Evolutionary conservation across 2,329 filamentous ascomycete species (phyloP), one percentile per base, ranked within the genome.

Genomic region (Pseudogymnoascus sp.): DNA sequence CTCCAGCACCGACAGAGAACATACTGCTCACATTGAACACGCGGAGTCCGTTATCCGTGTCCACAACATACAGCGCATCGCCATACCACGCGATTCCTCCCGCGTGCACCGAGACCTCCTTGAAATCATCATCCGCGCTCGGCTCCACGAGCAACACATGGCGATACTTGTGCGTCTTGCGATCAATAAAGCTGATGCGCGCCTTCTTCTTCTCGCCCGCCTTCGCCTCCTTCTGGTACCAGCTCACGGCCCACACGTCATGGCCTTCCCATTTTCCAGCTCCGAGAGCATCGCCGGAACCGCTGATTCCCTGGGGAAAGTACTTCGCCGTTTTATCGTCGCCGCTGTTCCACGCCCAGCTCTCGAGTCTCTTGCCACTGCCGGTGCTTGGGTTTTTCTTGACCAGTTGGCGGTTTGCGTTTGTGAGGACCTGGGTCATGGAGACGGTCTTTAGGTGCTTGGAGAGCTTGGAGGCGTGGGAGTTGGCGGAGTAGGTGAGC

Each of bases 51-150:
- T 70, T 69, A 2, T 57, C 61, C 0, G 72, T 75, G 62, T 74
- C 73, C 1, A 74, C 70, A 2, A 75, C 71, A 65, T 69, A 75
- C 11, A 74, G 63, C 6, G 68, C 67, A 57, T 72, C 66, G 3
- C 71, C 72, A 50, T 74, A 75, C 73, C 72, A 75, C 59, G 69
- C 64, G 14, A 75, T 70, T 1, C 72, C 73, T 1, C 73, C 73
- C 1, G 72, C 72, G 63, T 75, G 73, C 14, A 74, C 62, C 1
- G 64, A 63, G 6, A 75, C 70, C 12, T 65, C 64, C 12, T 66
- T 64, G 62, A 75, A 75, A 62, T 72, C 63, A 36, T 73, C 72
- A 11, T 66, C 64, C 1, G 66, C 69, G 50, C 66, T 67, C 0
- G 73, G 73, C 33, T 73, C 69, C 6, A 75, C 73, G 1, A 75